phyloP scores from a whole-genome alignment of 1,284 basidiomycete species.

The Melanopsichium pennsylvanicum region DNA sequence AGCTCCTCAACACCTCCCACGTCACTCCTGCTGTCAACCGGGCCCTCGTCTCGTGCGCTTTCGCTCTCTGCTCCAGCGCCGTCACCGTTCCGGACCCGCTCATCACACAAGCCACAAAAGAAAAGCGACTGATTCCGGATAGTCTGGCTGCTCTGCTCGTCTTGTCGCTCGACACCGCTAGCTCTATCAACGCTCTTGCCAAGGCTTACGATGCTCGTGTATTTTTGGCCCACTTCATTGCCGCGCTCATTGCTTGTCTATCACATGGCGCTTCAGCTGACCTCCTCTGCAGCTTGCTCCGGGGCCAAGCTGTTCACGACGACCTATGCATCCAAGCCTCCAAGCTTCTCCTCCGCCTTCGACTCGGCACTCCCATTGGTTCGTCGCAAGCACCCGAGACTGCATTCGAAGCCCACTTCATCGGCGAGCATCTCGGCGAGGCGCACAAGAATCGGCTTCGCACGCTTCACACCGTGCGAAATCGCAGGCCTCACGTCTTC shows the following conservation, averaged over 20 bases:
- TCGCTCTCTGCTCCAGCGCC: conserved; percentile 50
- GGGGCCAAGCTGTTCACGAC: conserved; percentile 21
- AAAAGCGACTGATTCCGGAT: conserved; percentile 39
- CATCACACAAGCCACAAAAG: conserved; percentile 8
- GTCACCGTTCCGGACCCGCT: conserved; percentile 26
- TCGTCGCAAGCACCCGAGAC: conserved; percentile 23
- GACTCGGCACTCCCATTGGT: conserved; percentile 10
- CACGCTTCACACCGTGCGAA: conserved; percentile 42
- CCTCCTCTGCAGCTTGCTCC: conserved; percentile 35
- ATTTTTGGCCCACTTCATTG: conserved; percentile 45
- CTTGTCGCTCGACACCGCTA: conserved; percentile 20
- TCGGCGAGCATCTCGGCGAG: conserved; percentile 6
- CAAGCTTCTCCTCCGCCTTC: conserved; percentile 37
- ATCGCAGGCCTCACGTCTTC: conserved; percentile 39
- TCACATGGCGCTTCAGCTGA: conserved; percentile 21
- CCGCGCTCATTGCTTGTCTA: conserved; percentile 32
- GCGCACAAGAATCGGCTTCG: conserved; percentile 42
- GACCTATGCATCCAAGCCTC: conserved; percentile 16
- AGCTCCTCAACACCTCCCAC: conserved; percentile 17
- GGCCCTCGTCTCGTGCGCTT: conserved; percentile 46
- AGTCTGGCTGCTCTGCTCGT: conserved; percentile 35
- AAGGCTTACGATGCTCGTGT: conserved; percentile 40
- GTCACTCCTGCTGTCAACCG: conserved; percentile 27
- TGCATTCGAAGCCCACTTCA: conserved; percentile 28
- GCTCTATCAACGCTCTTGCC: conserved; percentile 19